Evolutionary conservation across 805 yeast genomes (phyloP).

Genomic region (Candida nonsorbophila): DNA sequence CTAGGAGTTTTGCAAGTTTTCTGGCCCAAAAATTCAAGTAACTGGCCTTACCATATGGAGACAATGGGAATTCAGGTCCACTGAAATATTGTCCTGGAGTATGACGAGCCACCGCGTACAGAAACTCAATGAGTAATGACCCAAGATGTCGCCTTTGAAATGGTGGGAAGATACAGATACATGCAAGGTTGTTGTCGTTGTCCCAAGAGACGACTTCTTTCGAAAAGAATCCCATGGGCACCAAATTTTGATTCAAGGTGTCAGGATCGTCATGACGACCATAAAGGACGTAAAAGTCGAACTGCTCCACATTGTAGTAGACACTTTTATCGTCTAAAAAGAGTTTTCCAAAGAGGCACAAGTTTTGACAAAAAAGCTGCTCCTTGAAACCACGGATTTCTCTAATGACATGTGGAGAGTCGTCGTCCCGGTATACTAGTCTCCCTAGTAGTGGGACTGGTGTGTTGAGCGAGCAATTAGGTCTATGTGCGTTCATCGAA

Average conservation of each 20-base stretch:
- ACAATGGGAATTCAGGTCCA: conserved; percentile 90
- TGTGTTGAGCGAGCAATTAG: conserved; percentile 31
- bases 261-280: conserved; percentile 22
- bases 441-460: conserved; percentile 52
- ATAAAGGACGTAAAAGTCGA: conserved; percentile 73
- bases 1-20: conserved; percentile 15
- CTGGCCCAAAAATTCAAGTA: conserved; percentile 76
- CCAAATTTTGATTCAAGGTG: conserved; percentile 10
- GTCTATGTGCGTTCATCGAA: conserved; percentile 47
- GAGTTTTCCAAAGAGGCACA: conserved; percentile 80
- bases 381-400: conserved; percentile 64
- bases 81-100: conserved; percentile 57
- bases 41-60: conserved; percentile 71
- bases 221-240: conserved; percentile 89
- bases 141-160: conserved; percentile 79
- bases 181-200: conserved; percentile 75
- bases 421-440: conserved; percentile 58
- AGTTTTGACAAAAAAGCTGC: conserved; percentile 69
- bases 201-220: conserved; percentile 79
- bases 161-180: conserved; percentile 89
- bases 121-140: conserved; percentile 72
- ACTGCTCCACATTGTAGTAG: conserved; percentile 71
- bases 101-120: conserved; percentile 61
- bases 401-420: conserved; percentile 45
- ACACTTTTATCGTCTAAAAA: conserved; percentile 88